Base-by-base conservation (phyloP, 148 eudicot genomes). In the Camellia japonica region DNA sequence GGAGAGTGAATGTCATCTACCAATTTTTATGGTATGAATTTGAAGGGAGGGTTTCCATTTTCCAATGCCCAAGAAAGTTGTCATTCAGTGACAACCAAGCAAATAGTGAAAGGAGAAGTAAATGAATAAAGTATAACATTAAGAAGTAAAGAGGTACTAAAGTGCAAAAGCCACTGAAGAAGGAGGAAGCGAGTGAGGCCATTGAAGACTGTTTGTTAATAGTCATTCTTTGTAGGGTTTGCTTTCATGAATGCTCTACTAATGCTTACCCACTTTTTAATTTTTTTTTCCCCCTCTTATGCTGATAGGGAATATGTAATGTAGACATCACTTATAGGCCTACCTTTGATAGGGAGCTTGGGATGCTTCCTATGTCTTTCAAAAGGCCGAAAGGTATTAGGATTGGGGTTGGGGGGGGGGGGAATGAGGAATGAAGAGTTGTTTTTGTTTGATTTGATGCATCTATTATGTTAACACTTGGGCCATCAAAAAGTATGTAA, bases 401-500 rank as follows among this genome's bases (percentile, higher is more conserved):
- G 62, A 69, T 69, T 56, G 58, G 30, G 30, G 30, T 23, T 23
- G 30, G 30, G 30, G 30, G 30, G 30, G 30, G 0, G 23, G 30
- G 67, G 78, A 69, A 58, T 68, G 76, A 83, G 76, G 73, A 72
- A 84, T 47, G 69, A 67, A 56, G 79, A 19, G 80, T 78, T 81
- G 65, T 66, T 73, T 76, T 78, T 78, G 81, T 68, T 77, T 80
- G 81, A 81, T 80, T 68, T 78, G 77, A 76, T 80, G 68, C 63
- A 75, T 77, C 51, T 23, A 23, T 23, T 72, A n/a, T 69, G 66
- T 13, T 38, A 23, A 46, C 84, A 74, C 51, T 84, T 67, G 81
- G 83, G 62, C 81, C 84, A 77, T 68, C 73, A 80, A 7, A 74
- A 74, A 65, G 73, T 4, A 55, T 44, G 49, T 65, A 64, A 78